Percentiles rank a stretch among this genome's conserved stretches.
Conservation (phyloP, 1,139 yeast species). For the Zygotorulaspora mrakii region DNA sequence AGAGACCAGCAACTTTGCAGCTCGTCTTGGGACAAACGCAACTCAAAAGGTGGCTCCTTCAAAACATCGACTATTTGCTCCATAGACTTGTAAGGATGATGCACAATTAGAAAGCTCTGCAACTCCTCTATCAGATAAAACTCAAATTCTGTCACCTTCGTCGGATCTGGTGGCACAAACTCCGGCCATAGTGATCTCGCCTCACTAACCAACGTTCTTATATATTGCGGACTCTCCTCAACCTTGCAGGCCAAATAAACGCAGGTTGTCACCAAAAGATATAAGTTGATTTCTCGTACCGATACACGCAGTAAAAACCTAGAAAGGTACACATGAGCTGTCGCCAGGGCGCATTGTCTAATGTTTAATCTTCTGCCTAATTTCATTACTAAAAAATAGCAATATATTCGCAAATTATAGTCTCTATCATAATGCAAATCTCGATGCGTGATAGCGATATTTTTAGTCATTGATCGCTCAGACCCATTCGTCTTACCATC, state of each 20-base stretch:
- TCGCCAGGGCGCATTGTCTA: constrained; percentile 79
- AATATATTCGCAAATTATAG: constrained; percentile 56
- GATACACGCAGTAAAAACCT: constrained; percentile 72
- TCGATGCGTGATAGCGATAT: constrained; percentile 41
- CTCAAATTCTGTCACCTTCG: constrained; percentile 94
- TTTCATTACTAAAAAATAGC: constrained; percentile 65
- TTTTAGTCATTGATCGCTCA: constrained; percentile 37
- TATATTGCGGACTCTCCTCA: constrained; percentile 94
- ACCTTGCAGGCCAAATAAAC: constrained; percentile 88
- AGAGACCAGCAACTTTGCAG: constrained; percentile 85
- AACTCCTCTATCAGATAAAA: constrained; percentile 88
- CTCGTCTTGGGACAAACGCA: constrained; percentile 51
- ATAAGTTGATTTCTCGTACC: constrained; percentile 75
- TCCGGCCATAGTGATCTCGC: constrained; percentile 95
- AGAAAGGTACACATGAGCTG: constrained; percentile 80
- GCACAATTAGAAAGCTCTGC: constrained; percentile 72
- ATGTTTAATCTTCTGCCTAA: constrained; percentile 74
- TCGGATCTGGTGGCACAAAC: constrained; percentile 84
- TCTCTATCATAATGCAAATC: constrained; percentile 52
- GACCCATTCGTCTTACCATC: constrained; percentile 25
- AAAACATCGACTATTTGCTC: constrained; percentile 53
- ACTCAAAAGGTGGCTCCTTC: constrained; percentile 36
- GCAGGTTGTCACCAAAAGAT: constrained; percentile 77
- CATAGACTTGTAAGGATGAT: constrained; percentile 84
- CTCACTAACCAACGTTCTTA: constrained; percentile 74